Conservation (phyloP, 768 basidiomycete species). For the Pleurotus tuoliensis region DNA sequence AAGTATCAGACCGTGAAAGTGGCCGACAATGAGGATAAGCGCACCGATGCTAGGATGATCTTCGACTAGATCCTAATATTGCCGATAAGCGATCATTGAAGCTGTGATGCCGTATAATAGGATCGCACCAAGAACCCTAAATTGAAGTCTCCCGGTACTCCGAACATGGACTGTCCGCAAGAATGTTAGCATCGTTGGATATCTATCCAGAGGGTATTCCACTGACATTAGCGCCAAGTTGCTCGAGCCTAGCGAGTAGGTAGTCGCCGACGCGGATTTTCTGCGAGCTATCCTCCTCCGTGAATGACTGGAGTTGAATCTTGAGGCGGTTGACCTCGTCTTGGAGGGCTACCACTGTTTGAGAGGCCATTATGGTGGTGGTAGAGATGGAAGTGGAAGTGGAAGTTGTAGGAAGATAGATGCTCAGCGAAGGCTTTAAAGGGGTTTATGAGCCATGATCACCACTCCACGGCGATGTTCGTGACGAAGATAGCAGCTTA, state of each 20-base stretch:
- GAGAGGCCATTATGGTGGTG: conserved; percentile 15
- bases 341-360: conserved; percentile 27
- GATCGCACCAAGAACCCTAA: conserved; percentile 31
- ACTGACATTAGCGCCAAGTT: conserved; percentile 60
- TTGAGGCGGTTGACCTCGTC: conserved; percentile 44
- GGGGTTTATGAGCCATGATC: no score
- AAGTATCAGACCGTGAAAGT: background rate
- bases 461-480: background rate
- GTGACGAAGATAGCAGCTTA: conserved; percentile 1
- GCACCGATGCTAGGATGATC: conserved; percentile 59
- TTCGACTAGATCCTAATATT: conserved; percentile 70
- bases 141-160: conserved; percentile 87
- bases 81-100: background rate
- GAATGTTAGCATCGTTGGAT: background rate
- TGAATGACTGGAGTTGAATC: conserved; percentile 39
- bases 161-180: conserved; percentile 65
- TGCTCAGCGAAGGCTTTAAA: background rate
- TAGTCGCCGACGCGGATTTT: conserved; percentile 55
- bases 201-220: no score
- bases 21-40: background rate
- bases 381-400: background rate
- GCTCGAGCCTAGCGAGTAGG: conserved; percentile 56
- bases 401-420: conserved; percentile 1
- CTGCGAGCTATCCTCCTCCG: conserved; percentile 32
- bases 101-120: background rate